Base-by-base conservation (phyloP, 2,329 filamentous ascomycete genomes). In the Exophiala dermatitidis region DNA sequence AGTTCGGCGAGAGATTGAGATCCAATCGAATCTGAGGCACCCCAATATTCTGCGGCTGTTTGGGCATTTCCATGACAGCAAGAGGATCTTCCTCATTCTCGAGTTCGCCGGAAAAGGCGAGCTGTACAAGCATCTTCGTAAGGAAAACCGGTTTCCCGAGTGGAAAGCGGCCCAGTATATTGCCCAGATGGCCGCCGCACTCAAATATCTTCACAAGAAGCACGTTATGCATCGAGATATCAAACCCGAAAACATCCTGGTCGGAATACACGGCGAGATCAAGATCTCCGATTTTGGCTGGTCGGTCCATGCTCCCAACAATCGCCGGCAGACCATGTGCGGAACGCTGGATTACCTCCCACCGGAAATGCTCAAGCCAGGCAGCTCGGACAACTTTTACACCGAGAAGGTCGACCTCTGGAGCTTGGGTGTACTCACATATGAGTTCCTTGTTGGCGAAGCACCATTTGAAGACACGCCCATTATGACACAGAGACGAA, bases 251-350 rank as follows among this genome's bases (percentile, higher is more conserved):
- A 97, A 97, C 66, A 97, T 97, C 60, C 79, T 97, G 26, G 85
- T 97, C 31, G 91, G 91, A 9, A 90, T 97, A 56, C 91, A 97
- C 67, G 93, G 90, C 61, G 93, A 98, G 76, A 90, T 98, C 74
- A 98, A 98, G 72, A 90, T 98, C 66, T 94, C 89, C 3, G 93
- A 98, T 71, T 98, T 97, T 66, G 91, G 93, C 46, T 98, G 93
- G 93, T 94, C 88, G 68, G 93, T 97, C 3, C 93, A 98, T 71
- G 93, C 93, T 3, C 93, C 93, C 30, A 96, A 95, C 71, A 94
- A 91, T 73, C 78, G 93, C 63, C 80, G 93, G 58, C 86, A 90
- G 66, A 98, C 93, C 52, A 90, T 97, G 82, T 98, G 93, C 69
- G 93, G 93, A 59, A 98, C 93, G 12, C 81, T 97, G 40, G 93